Base-by-base conservation (phyloP, 352 stramenopile species). In the Aphanomyces invadans region DNA sequence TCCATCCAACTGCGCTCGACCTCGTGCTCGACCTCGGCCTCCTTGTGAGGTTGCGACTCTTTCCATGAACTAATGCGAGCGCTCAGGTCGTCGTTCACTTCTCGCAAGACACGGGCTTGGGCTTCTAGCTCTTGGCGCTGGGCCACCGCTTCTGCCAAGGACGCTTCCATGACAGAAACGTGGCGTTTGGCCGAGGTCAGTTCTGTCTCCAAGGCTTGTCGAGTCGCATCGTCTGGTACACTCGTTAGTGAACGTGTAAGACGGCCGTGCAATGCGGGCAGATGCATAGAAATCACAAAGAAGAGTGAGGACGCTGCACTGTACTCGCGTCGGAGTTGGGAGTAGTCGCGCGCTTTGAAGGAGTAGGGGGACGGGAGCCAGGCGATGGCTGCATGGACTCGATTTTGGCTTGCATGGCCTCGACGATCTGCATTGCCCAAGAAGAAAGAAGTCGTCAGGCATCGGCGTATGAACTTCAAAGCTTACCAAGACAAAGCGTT, bases 391-490 rank as follows among this genome's bases (percentile, higher is more conserved):
- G n/a, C 29, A 46, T 44, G 7, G 29, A 45, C n/a, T 44, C 42
- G 17, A 67, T 67, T 33, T 67, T 56, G n/a, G 21, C 26, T 36
- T 51, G 45, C 60, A 67, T 39, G 29, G 26, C 60, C 4, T 67
- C 46, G 42, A 67, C 39, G 23, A 45, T 57, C 60, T 67, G 38
- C 3, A 65, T 39, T 19, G 55, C 23, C 12, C 25, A 4, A 51
- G 1, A 25, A 54, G 11, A 51, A n/a, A n/a, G n/a, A n/a, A n/a
- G n/a, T n/a, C n/a, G n/a, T n/a, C n/a, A n/a, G n/a, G n/a, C n/a
- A n/a, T n/a, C n/a, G n/a, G n/a, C n/a, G n/a, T n/a, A n/a, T n/a
- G n/a, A n/a, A n/a, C n/a, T n/a, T n/a, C n/a, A n/a, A 9, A 61
- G 17, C 9, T 28, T 44, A 65, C 31, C 17, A 55, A 39, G 23